Base-by-base conservation (phyloP, 1,284 basidiomycete species). In the Golubevia sp. region DNA sequence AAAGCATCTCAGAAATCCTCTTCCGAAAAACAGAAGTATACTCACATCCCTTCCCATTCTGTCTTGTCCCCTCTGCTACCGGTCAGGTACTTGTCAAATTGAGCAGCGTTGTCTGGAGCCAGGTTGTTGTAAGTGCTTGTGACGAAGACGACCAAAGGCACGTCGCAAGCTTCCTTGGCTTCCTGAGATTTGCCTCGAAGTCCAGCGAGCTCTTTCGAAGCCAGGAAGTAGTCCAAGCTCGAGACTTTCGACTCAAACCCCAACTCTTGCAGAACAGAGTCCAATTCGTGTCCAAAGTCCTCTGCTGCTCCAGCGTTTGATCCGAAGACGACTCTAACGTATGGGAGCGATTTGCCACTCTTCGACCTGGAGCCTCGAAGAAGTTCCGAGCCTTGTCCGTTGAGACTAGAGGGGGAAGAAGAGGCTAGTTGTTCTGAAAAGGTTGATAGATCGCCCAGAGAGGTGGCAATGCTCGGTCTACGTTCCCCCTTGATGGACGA, bases 221-320 rank as follows among this genome's bases (percentile, higher is more conserved):
- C 24, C 13, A 53, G 27, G 51, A 53, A 53, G 51, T 53, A n/a
- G 20, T 53, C 51, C 24, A 53, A n/a, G 20, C 24, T 25, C 1
- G 51, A 25, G 51, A 53, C 27, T 15, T 25, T 30, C 24, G 24
- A 25, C n/a, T 53, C 27, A n/a, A 53, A 53, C 1, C 51, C 51
- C 24, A 53, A 30, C n/a, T 30, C 27, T 8, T 30, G 24, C 4
- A 53, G n/a, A 15, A 53, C 27, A n/a, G n/a, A 11, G n/a, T 25
- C 27, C 13, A 53, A n/a, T 15, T 53, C 51, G 20, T 53, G 51
- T 11, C 24, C 51, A n/a, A 53, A 53, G 51, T 53, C 51, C 20
- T 53, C 51, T 15, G 13, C 18, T 15, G 11, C 13, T 25, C 51
- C 51, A 25, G 51, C 11, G n/a, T 25, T 25, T 11, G 24, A 25